phyloP scores from a whole-genome alignment of 441 rosid species.

The Metrosideros polymorpha region DNA sequence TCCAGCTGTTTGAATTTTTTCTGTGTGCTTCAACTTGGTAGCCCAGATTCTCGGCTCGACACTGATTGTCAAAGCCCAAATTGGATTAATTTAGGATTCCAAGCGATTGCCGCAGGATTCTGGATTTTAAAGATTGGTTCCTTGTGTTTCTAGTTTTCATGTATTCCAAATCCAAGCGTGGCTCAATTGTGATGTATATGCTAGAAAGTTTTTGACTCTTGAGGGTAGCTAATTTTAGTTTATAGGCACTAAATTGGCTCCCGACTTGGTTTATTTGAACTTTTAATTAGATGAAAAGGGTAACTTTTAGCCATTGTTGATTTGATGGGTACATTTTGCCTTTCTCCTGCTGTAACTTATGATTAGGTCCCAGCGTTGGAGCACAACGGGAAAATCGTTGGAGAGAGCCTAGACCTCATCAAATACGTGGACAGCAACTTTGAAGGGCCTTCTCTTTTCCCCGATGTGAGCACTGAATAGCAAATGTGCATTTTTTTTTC shows the following conservation, averaged over 20 bases:
- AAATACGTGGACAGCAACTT: constrained; percentile 2
- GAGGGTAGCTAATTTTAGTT: not conserved
- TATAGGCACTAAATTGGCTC: not conserved
- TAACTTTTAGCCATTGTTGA: not conserved
- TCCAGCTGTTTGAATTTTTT: not conserved
- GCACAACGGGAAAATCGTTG: not conserved
- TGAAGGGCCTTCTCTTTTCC: constrained; percentile 4
- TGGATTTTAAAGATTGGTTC: not conserved
- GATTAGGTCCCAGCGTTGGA: not conserved
- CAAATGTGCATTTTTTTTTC: not conserved
- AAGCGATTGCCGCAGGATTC: not conserved
- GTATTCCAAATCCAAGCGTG: not conserved
- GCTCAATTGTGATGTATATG: not conserved
- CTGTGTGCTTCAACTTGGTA: not conserved
- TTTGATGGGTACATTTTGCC: not conserved
- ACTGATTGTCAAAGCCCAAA: not conserved
- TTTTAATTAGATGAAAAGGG: not conserved
- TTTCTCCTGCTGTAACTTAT: not conserved
- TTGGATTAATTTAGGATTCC: not conserved
- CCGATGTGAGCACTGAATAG: not conserved
- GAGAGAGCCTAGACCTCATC: constrained; percentile 4
- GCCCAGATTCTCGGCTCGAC: not conserved
- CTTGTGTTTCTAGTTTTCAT: not conserved
- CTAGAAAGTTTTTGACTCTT: not conserved
- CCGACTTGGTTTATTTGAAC: not conserved